These are phyloP conservation scores for Phytophthora meadii DNA, from an alignment of 352 stramenopile species.

Conservation along the genomic window DNA sequence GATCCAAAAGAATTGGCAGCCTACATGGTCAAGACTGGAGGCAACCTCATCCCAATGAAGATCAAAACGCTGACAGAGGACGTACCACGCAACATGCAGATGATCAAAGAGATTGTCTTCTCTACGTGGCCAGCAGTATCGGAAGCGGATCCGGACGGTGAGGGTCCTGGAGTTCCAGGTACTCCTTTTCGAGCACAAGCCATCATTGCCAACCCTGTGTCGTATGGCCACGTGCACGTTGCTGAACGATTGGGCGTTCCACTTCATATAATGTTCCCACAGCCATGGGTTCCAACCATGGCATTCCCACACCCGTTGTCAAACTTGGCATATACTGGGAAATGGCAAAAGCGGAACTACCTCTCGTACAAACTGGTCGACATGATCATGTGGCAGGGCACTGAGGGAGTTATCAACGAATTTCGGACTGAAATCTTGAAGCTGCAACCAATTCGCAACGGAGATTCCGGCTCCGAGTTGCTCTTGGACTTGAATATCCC, in stretches of 20 bases:
- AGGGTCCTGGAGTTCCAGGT: conserved; percentile 41
- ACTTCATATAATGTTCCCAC: conserved; percentile 94
- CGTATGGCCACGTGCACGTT: conserved; percentile 92
- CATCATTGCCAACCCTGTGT: conserved; percentile 95
- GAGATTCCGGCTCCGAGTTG: conserved; percentile 43
- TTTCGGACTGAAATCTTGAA: conserved; percentile 64
- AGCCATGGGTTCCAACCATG: conserved; percentile 87
- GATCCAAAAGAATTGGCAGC: conserved; percentile 76
- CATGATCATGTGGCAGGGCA: conserved; percentile 60
- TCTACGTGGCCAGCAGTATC: conserved; percentile 89
- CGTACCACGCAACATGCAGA: conserved; percentile 85
- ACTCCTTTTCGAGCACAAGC: conserved; percentile 85
- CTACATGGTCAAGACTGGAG: conserved; percentile 93
- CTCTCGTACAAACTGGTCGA: conserved; percentile 65
- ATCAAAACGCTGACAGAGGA: conserved; percentile 64
- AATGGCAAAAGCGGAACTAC: conserved; percentile 52
- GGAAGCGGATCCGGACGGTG: conserved; percentile 68
- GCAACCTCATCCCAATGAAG: conserved; percentile 71
- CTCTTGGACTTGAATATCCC: conserved; percentile 57
- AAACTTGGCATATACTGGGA: conserved; percentile 76
- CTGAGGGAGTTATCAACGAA: conserved; percentile 56
- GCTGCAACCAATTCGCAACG: conserved; percentile 51
- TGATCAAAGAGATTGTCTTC: conserved; percentile 89
- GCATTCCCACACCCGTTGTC: conserved; percentile 90
- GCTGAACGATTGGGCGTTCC: conserved; percentile 92